Evolutionary conservation across 2,329 filamentous ascomycete genomes (phyloP), one percentile per base, ranked within the genome.

Genomic region (Calonectria pauciramosa): DNA sequence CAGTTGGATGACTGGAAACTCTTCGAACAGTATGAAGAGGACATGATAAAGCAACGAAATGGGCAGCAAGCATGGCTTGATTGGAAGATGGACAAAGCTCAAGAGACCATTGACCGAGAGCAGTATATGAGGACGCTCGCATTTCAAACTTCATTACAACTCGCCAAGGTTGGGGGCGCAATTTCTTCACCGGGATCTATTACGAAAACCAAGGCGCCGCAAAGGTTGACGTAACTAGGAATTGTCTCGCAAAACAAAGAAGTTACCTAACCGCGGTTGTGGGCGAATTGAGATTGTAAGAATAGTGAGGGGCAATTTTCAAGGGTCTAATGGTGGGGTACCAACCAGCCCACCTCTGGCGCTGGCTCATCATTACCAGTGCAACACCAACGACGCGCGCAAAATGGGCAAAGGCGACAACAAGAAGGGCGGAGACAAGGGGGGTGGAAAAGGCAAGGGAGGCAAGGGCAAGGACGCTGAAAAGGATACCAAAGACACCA

Each of bases 1-100:
- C 88, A 92, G 79, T 76, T 90, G 8, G 91, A 92, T 73, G 90
- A 92, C 72, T 92, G 89, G 90, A 73, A 83, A 2, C 78, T 90
- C 11, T 91, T 88, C 80, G 84, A 89, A 76, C 87, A 86, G 75
- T 80, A 86, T 36, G 86, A 90, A 79, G 86, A 83, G 14, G 86
- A 86, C 66, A 84, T 84, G 80, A 83, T 87, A 68, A 85, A 84
- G 71, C 77, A 85, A 64, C 79, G 82, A 4, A 80, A 84, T 18
- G 88, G 88, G 1, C 84, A 86, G 18, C 77, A 82, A 41, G 83
- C 77, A 10, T 88, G 87, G 71, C 72, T 86, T 14, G 84, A 86
- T 32, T 89, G 86, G 87, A 86, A 84, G 59, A 79, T 84, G 34
- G 80, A 80, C 69, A 83, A 81, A 73, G 81, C 81, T 1, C 72